These are phyloP conservation scores for Dothideomycetes sp. DNA, from an alignment of 2,329 filamentous ascomycete genomes.

Conservation along the genomic window DNA sequence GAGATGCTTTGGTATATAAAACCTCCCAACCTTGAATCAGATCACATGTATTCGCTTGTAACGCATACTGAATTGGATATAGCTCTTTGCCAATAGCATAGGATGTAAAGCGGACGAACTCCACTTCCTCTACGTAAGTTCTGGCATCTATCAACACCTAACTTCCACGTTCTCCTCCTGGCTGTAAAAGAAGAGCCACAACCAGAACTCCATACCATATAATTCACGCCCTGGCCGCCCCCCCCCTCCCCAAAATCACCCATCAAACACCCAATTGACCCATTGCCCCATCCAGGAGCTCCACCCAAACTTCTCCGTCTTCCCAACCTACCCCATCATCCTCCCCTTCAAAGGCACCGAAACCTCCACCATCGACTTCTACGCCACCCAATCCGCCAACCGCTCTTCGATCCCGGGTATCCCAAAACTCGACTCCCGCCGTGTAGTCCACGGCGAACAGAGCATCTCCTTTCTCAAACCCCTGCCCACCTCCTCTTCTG, in stretches of 20 bases:
- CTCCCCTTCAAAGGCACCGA: constrained; percentile 71
- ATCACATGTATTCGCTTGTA: too few relatives aligned
- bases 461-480: constrained; percentile 66
- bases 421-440: constrained; percentile 62
- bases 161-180: neutral
- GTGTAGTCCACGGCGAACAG: constrained; percentile 76
- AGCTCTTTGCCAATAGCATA: constrained; percentile 83
- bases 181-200: neutral
- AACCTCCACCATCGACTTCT: constrained; percentile 76
- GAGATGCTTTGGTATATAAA: constrained; percentile 80
- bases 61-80: too few relatives aligned
- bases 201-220: neutral
- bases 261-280: neutral
- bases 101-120: constrained; percentile 77
- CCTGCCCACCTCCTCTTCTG: constrained; percentile 60
- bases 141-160: neutral
- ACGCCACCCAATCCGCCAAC: constrained; percentile 51
- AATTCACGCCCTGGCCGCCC: neutral
- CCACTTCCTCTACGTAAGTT: constrained; percentile 76
- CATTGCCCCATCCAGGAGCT: constrained; percentile 51
- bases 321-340: constrained; percentile 79
- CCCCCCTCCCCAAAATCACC: neutral
- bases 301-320: constrained; percentile 74
- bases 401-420: constrained; percentile 51
- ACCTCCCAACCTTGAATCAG: too few relatives aligned